phyloP scores from a whole-genome alignment of 352 stramenopile genomes.

The Elongisporangium undulatum region DNA sequence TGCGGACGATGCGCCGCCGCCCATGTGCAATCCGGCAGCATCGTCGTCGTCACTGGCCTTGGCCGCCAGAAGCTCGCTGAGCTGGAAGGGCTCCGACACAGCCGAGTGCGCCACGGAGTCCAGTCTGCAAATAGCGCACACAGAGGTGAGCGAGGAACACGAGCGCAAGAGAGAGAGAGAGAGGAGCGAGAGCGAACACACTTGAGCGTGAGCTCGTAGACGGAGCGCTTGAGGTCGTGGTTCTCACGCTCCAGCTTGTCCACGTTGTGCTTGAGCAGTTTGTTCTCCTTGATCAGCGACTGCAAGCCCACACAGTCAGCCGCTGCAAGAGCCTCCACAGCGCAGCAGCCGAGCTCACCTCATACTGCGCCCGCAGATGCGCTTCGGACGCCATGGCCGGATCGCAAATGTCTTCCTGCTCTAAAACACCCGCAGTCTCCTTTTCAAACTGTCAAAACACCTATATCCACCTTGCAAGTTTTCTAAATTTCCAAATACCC shows the following conservation, averaged over 20 bases:
- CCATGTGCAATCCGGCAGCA: constrained; percentile 26
- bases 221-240: constrained; percentile 88
- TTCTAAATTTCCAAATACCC: background rate
- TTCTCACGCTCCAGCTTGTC: constrained; percentile 87
- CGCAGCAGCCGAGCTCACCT: constrained; percentile 27
- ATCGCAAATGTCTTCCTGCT: background rate
- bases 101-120: constrained; percentile 41
- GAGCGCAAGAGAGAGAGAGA: background rate
- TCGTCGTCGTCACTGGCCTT: constrained; percentile 30
- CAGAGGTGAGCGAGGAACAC: background rate
- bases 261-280: constrained; percentile 73
- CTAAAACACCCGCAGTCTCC: background rate
- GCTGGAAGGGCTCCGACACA: constrained; percentile 57
- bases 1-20: constrained; percentile 14
- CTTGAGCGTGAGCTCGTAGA: constrained; percentile 89
- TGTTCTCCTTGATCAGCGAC: constrained; percentile 82
- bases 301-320: constrained; percentile 8
- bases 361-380: constrained; percentile 79
- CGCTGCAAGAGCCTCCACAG: background rate
- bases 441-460: background rate
- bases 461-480: background rate
- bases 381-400: constrained; percentile 71
- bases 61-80: constrained; percentile 56
- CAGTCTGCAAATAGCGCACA: constrained; percentile 32
- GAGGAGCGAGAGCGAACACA: constrained; percentile 18